These are phyloP conservation scores for Ceratobasidium theobromae DNA, from an alignment of 1,284 basidiomycete genomes.

Conservation along the genomic window DNA sequence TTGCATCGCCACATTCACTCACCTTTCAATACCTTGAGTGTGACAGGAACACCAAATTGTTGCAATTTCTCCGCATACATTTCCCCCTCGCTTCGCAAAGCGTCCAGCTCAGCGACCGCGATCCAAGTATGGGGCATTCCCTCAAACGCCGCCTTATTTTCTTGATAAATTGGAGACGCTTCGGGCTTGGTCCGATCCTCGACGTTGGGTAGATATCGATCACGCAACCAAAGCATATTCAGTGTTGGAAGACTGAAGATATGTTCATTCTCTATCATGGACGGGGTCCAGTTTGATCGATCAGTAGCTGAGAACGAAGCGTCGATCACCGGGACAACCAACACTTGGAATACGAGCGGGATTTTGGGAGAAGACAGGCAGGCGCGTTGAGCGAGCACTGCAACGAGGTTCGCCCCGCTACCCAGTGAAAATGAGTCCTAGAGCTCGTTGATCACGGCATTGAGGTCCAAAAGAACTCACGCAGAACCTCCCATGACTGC, in stretches of 20 bases:
- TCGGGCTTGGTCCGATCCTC: conserved; percentile 64
- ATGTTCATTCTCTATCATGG: conserved; percentile 61
- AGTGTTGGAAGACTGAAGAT: conserved; percentile 61
- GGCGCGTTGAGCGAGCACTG: conserved; percentile 65
- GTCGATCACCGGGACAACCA: conserved; percentile 71
- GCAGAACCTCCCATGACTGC: conserved; percentile 70
- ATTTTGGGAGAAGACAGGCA: conserved; percentile 53
- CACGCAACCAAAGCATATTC: conserved; percentile 72
- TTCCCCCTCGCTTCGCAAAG: conserved; percentile 66
- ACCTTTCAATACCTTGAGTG: conserved; percentile 57
- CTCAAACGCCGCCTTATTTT: conserved; percentile 55
- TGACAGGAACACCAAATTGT: conserved; percentile 55
- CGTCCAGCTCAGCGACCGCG: conserved; percentile 64
- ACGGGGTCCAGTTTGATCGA: conserved; percentile 37
- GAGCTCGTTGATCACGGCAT: not conserved
- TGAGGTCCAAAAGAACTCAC: conserved; percentile 41
- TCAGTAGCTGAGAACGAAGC: conserved; percentile 52
- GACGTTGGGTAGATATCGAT: conserved; percentile 64
- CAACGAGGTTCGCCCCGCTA: conserved; percentile 69
- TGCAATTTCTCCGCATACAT: conserved; percentile 63
- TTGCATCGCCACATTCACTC: conserved; percentile 48
- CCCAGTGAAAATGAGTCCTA: not conserved
- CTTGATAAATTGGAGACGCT: conserved; percentile 62
- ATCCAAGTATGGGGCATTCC: conserved; percentile 62
- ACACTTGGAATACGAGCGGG: conserved; percentile 61